Base-by-base conservation (phyloP, 192 early-diverging fungal species). In the Coemansia sp. region DNA sequence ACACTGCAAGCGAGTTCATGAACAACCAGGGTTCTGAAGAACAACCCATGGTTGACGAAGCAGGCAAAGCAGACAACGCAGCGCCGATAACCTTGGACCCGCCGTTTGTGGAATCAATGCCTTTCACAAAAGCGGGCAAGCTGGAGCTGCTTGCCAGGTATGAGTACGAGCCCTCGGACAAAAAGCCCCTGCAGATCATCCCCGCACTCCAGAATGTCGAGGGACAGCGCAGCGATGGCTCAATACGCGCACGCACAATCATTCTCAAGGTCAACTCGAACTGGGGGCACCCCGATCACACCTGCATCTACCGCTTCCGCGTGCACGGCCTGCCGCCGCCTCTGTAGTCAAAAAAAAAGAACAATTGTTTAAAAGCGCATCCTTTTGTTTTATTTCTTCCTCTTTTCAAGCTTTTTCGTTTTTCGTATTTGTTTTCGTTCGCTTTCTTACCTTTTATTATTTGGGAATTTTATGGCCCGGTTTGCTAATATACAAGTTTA, bases 251-350 rank as follows among this genome's bases (percentile, higher is more conserved):
- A 64, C 76, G 83, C 31, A 67, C 82, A 7, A 70, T 90, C 12
- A 74, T 87, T 7, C 68, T 93, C 48, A 84, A 81, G 33, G 63
- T 93, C 60, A 80, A 75, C 18, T 85, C 80, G 50, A 93, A 93
- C 73, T 90, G 88, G 87, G 91, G 91, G 2, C 76, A 91, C 63
- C 78, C 83, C 28, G 73, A 84, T 11, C 87, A 89, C 66, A 93
- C 91, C 8, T 91, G 89, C 54, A 32, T 93, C 31, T 93, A 93
- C 71, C 86, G 91, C 49, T 83, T 93, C 51, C 86, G 90, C 28
- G 86, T 89, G 29, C 91, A 93, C 64, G 90, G 75, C 58, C 69
- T 71, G 33, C 68, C 61, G 50, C 60, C 63, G 11, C 63, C 63
- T 22, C 5, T 48, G 22, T 61, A 61, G 20, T 55, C 49, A 40